Evolutionary conservation across 768 basidiomycete genomes (phyloP).

Genomic region (Ephemerocybe angulata): DNA sequence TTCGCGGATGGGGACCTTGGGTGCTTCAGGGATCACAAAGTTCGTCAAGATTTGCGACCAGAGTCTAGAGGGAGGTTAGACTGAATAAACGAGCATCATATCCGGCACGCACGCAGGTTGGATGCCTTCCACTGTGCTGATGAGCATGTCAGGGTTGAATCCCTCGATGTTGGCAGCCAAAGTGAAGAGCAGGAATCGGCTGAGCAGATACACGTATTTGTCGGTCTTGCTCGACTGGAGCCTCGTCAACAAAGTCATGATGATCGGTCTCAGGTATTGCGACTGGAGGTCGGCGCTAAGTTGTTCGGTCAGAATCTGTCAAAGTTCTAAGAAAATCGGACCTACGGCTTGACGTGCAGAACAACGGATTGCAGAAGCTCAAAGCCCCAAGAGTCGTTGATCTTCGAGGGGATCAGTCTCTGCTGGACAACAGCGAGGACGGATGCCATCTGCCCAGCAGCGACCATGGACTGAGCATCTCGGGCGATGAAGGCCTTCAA

Average conservation of each 20-base stretch:
- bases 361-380: conserved; percentile 82
- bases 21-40: conserved; percentile 76
- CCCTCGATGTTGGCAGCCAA: conserved; percentile 74
- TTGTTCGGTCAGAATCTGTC: not conserved
- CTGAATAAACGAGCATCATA: not conserved
- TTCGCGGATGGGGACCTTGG: conserved; percentile 78
- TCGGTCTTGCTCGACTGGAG: conserved; percentile 89
- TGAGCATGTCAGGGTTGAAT: conserved; percentile 74
- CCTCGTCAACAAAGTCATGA: conserved; percentile 78
- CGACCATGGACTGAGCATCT: conserved; percentile 65
- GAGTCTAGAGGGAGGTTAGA: conserved; percentile 48
- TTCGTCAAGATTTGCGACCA: conserved; percentile 77
- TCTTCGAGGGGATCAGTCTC: conserved; percentile 79
- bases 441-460: conserved; percentile 65
- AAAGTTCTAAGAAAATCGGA: conserved; percentile 13
- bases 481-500: conserved; percentile 78
- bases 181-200: conserved; percentile 71
- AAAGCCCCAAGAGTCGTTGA: conserved; percentile 89
- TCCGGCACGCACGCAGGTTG: conserved; percentile 66
- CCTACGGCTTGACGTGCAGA: conserved; percentile 71
- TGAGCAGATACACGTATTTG: conserved; percentile 79
- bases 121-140: conserved; percentile 75
- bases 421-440: conserved; percentile 90
- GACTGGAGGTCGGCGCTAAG: conserved; percentile 54
- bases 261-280: conserved; percentile 68